Conservation (phyloP, 495 filamentous ascomycete genomes). For the Annulohypoxylon bovei region DNA sequence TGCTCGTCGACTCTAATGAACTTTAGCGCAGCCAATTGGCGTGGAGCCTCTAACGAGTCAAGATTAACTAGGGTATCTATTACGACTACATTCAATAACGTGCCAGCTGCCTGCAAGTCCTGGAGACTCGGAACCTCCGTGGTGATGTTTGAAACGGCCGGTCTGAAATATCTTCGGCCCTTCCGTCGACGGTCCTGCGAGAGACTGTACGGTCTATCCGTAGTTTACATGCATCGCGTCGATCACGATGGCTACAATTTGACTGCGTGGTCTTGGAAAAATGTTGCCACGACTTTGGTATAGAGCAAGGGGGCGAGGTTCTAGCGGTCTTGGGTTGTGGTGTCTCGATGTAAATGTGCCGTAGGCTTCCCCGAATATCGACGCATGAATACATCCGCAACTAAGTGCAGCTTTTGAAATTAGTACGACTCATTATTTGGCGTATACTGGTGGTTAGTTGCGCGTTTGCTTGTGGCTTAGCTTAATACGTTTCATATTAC, state of each 20-base stretch:
- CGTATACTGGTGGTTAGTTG: background rate
- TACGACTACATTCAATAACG: background rate
- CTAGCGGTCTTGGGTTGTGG: background rate
- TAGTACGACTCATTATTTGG: background rate
- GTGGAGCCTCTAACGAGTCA: conserved; percentile 6
- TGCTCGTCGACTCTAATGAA: background rate
- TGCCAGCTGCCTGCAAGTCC: background rate
- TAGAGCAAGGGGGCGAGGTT: background rate
- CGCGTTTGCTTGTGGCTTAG: too few species aligned
- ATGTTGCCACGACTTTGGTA: background rate
- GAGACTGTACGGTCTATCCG: background rate
- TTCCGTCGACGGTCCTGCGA: background rate
- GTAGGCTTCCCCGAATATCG: background rate
- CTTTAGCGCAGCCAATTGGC: background rate
- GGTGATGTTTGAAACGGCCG: conserved; percentile 8
- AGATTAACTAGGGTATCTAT: conserved; percentile 1
- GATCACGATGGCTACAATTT: background rate
- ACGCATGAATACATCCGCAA: background rate
- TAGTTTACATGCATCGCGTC: background rate
- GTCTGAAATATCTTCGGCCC: background rate
- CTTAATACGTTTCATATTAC: too few species aligned
- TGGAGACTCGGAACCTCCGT: background rate
- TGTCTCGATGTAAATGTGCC: background rate
- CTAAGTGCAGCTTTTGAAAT: background rate
- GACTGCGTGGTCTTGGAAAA: background rate